These are phyloP conservation scores for Epicoccum nigrum DNA, from an alignment of 2,329 filamentous ascomycete species.

Conservation along the genomic window DNA sequence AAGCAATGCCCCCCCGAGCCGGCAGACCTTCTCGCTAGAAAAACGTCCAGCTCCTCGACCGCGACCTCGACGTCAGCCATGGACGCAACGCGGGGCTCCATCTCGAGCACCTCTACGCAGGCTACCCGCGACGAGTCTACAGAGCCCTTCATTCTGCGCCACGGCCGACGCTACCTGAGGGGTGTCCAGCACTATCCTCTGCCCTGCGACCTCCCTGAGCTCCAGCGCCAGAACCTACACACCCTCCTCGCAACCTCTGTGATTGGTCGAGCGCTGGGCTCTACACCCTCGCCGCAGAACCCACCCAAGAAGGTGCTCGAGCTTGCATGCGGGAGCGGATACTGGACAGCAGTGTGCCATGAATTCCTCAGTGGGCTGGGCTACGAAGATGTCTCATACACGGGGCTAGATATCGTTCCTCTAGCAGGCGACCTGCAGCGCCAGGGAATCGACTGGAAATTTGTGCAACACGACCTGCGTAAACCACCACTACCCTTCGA, in stretches of 20 bases:
- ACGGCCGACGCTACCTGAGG: conserved; percentile 83
- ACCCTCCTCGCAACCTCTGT: conserved; percentile 82
- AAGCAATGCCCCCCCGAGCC: conserved; percentile 48
- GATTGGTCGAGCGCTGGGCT: conserved; percentile 80
- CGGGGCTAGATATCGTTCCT: conserved; percentile 80
- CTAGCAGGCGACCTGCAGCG: conserved; percentile 69
- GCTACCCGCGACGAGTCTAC: conserved; percentile 36
- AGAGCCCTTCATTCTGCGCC: conserved; percentile 68
- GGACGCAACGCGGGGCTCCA: conserved; percentile 47
- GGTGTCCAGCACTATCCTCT: conserved; percentile 79
- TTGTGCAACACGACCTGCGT: conserved; percentile 85
- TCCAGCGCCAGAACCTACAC: conserved; percentile 84
- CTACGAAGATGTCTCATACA: conserved; percentile 74
- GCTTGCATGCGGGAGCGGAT: conserved; percentile 82
- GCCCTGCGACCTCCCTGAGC: conserved; percentile 83
- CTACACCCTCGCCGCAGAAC: conserved; percentile 67
- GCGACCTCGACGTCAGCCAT: conserved; percentile 33
- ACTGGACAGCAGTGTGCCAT: conserved; percentile 90
- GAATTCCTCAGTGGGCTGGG: conserved; percentile 75
- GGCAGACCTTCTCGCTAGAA: conserved; percentile 45
- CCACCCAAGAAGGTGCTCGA: conserved; percentile 79
- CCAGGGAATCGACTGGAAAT: conserved; percentile 84
- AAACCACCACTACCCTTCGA: conserved; percentile 76
- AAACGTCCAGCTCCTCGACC: conserved; percentile 30
- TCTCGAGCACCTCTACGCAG: conserved; percentile 48